Base-by-base conservation (phyloP, 75 land plant species). In the Pinus albicaulis region DNA sequence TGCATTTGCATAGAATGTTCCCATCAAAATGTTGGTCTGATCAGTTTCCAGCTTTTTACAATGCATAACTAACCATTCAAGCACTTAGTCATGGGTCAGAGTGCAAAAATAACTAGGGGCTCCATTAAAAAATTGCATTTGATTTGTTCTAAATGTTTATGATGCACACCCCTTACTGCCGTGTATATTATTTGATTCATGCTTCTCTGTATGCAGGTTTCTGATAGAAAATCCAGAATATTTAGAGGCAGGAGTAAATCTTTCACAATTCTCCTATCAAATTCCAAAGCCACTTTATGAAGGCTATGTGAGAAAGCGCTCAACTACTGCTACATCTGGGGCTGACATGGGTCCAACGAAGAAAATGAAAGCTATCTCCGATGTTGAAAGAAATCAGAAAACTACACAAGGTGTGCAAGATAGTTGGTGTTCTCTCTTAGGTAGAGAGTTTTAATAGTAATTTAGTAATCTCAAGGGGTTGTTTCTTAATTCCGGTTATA, bases 181-280 rank as follows among this genome's bases (percentile, higher is more conserved):
- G 63, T 70, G 76, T 79, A 26, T 19, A 14, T 31, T 72, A 60
- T 36, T 83, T 22, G 36, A 65, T 14, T 57, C 23, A 14, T 24
- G 20, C 31, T 56, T 15, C 1, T 59, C 55, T 76, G 41, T 59
- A 13, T 76, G 71, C 83, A 95, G 98, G 85, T 90, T 85, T 75
- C 71, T 95, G 82, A 20, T 25, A 15, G 87, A 90, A 63, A 84
- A 87, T 80, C 95, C 98, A 13, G 86, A 87, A 70, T 86, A 85
- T 74, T 24, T 23, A 26, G 62, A 41, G 71, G 79, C 71, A 26
- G 98, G 88, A 5, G 91, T 89, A 2, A 75, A 53, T 1, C 25
- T 78, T 34, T 83, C 85, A 20, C 95, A 84, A 60, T 95, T 95
- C 79, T 92, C 93, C 16, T 95, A 85, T 74, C 85, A 84, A 74